Evolutionary conservation across 768 basidiomycete species (phyloP).

Genomic region (Leccinum subtestaceum): DNA sequence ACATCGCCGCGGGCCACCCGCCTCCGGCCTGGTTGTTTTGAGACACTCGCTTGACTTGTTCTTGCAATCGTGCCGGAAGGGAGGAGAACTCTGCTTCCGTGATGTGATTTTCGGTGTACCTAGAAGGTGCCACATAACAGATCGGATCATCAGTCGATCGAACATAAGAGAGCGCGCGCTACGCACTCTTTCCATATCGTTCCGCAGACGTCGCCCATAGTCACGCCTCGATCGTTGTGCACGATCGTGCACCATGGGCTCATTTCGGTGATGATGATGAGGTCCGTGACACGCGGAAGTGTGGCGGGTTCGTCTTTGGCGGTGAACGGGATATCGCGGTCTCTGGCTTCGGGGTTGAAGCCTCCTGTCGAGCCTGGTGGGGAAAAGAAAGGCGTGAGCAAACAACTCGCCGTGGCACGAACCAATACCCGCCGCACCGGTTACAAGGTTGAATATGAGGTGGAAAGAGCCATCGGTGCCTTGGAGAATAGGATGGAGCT

Average conservation of each 20-base stretch:
- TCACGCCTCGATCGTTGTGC: conserved; percentile 70
- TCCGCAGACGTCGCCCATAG: conserved; percentile 70
- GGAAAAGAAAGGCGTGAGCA: neutral
- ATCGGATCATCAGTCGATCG: conserved; percentile 11
- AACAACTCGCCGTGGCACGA: neutral
- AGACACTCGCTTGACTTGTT: conserved; percentile 66
- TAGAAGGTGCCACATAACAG: conserved; percentile 26
- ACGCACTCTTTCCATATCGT: conserved; percentile 76
- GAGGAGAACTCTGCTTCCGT: conserved; percentile 63
- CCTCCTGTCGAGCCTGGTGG: conserved; percentile 55
- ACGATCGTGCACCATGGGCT: conserved; percentile 81
- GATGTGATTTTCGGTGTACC: conserved; percentile 67
- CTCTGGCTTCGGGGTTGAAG: conserved; percentile 56
- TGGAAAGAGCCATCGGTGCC: conserved; percentile 49
- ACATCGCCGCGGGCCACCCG: conserved; percentile 39
- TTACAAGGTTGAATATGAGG: conserved; percentile 69
- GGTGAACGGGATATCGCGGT: conserved; percentile 54
- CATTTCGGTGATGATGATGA: conserved; percentile 55
- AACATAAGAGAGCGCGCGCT: neutral
- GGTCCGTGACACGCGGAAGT: conserved; percentile 58
- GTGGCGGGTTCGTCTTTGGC: conserved; percentile 65
- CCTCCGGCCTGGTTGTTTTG: conserved; percentile 33
- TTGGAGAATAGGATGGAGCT: conserved; percentile 71
- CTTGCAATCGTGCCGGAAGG: conserved; percentile 63
- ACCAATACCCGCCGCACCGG: conserved; percentile 41